Conservation (phyloP, 2,329 filamentous ascomycete species). For the Tolypocladium guangdongense region DNA sequence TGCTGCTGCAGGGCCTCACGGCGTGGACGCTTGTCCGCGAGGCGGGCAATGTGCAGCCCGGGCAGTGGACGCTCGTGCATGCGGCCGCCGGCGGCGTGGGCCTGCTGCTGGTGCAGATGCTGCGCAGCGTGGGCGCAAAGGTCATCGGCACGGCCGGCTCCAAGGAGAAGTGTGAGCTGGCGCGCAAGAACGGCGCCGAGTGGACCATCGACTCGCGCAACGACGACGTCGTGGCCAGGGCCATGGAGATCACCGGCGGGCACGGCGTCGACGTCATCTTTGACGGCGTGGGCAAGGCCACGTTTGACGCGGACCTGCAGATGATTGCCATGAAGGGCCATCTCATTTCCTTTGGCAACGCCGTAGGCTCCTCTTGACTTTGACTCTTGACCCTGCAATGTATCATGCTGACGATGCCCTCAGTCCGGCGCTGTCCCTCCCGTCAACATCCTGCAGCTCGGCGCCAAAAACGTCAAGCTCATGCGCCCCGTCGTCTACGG, state of each 20-base stretch:
- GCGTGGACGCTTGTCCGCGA: constrained; percentile 71
- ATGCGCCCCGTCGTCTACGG: constrained; percentile 62
- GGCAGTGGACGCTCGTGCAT: constrained; percentile 75
- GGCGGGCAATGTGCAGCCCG: constrained; percentile 61
- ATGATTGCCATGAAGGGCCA: constrained; percentile 67
- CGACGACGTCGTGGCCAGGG: constrained; percentile 46
- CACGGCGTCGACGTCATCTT: constrained; percentile 69
- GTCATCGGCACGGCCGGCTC: constrained; percentile 73
- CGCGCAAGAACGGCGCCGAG: constrained; percentile 58
- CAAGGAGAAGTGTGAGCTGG: constrained; percentile 59
- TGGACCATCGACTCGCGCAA: constrained; percentile 56
- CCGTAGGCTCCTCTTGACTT: constrained; percentile 35
- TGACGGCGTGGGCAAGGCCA: constrained; percentile 76
- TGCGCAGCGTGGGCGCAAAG: constrained; percentile 60
- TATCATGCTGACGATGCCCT: constrained; percentile 3
- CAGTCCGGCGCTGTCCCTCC: constrained; percentile 65
- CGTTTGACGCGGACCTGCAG: constrained; percentile 70
- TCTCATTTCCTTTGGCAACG: constrained; percentile 72
- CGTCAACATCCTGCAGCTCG: constrained; percentile 42
- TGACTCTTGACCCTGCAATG: too few relatives aligned
- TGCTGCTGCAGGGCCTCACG: constrained; percentile 72
- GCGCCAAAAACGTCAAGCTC: constrained; percentile 66
- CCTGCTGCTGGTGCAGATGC: constrained; percentile 62
- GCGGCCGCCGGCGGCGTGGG: constrained; percentile 80
- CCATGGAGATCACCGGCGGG: constrained; percentile 59